These are phyloP conservation scores for Solanum chiquidenum DNA, from an alignment of 257 asterid genomes.

Conservation along the genomic window DNA sequence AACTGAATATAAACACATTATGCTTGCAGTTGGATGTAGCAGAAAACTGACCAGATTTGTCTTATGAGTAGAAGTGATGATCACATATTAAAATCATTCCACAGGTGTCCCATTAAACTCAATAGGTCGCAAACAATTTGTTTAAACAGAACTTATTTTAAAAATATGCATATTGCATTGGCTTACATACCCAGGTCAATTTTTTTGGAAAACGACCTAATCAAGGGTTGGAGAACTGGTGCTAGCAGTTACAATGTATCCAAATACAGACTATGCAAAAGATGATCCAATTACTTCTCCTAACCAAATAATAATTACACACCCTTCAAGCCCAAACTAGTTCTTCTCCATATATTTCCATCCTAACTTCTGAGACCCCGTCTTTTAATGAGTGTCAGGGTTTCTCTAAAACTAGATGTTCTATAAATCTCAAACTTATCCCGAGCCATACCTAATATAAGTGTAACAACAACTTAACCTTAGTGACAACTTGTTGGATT, in stretches of 20 bases:
- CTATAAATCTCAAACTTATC: not conserved
- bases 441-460: not conserved
- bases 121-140: not conserved
- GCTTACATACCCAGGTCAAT: not conserved
- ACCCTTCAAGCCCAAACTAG: not conserved
- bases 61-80: slow-evolving; percentile 45
- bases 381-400: not conserved
- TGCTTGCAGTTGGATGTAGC: not conserved
- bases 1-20: not conserved
- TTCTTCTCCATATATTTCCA: not conserved
- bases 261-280: not conserved
- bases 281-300: not conserved
- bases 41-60: not conserved
- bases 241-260: not conserved
- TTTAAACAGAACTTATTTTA: not conserved
- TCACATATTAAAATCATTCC: not conserved
- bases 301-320: not conserved
- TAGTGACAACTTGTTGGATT: not conserved
- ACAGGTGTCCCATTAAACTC: not conserved
- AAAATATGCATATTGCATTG: not conserved
- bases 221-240: not conserved
- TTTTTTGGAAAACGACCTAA: not conserved
- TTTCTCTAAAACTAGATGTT: not conserved
- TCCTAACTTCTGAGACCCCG: not conserved
- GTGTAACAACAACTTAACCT: not conserved